Percentiles rank a stretch among this genome's conserved stretches.
Conservation (phyloP, 352 stramenopile species). For the Pythium phragmitis region DNA sequence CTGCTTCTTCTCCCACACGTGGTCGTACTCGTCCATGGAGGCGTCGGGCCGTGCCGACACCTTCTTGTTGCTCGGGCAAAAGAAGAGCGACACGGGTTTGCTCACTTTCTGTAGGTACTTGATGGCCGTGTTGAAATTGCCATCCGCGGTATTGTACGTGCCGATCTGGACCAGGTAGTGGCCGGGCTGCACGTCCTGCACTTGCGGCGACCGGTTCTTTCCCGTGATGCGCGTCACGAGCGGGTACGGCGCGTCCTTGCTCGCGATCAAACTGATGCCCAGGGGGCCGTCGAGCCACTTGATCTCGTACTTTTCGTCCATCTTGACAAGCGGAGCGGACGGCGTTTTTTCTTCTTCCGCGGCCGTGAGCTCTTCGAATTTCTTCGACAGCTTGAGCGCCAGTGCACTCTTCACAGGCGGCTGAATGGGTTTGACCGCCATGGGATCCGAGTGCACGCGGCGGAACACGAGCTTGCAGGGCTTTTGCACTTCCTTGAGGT, state of each 20-base stretch:
- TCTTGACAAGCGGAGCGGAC: constrained; percentile 60
- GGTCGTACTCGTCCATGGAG: constrained; percentile 75
- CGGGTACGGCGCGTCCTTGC: constrained; percentile 84
- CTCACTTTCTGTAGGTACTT: constrained; percentile 88
- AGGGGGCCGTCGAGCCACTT: constrained; percentile 86
- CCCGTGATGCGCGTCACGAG: constrained; percentile 86
- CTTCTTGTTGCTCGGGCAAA: constrained; percentile 83
- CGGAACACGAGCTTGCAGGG: constrained; percentile 78
- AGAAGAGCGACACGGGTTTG: constrained; percentile 83
- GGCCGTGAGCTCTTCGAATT: constrained; percentile 74
- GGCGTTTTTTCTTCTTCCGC: constrained; percentile 74
- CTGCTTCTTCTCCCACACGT: constrained; percentile 90
- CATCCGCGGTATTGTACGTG: constrained; percentile 77
- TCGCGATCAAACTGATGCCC: constrained; percentile 86
- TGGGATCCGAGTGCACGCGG: constrained; percentile 63
- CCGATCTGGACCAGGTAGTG: constrained; percentile 89
- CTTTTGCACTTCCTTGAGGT: constrained; percentile 78
- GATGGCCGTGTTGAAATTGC: constrained; percentile 89
- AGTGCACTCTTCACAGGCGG: constrained; percentile 67
- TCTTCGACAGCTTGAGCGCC: constrained; percentile 65
- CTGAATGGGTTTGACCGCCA: constrained; percentile 77
- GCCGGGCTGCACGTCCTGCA: constrained; percentile 83
- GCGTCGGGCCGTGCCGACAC: constrained; percentile 66
- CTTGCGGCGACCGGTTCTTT: constrained; percentile 86
- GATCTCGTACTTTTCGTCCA: constrained; percentile 86